A percentile compares a stretch with the other conserved stretches of the same genome.
These are phyloP conservation scores for Actinidia polygama DNA, from an alignment of 179 eudicot genomes.

Conservation along the genomic window DNA sequence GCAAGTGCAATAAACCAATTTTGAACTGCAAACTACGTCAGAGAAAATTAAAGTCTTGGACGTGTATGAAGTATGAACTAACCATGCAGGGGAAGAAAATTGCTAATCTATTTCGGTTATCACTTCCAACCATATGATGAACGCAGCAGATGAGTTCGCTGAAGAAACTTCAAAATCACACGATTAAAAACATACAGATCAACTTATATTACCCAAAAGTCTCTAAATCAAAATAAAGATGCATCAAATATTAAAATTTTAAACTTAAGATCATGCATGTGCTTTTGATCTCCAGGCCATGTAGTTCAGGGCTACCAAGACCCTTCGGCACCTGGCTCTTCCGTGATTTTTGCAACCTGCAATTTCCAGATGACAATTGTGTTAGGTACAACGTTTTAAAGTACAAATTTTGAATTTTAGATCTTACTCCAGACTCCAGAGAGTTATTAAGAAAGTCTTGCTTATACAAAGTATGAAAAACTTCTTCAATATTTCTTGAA, in stretches of 20 bases:
- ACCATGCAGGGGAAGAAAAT: no score
- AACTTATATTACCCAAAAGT: neutral
- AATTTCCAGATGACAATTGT: slow-evolving; percentile 10
- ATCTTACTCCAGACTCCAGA: no score
- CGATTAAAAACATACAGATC: neutral
- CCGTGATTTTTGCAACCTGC: slow-evolving; percentile 75
- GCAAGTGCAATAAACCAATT: no score
- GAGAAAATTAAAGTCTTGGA: no score
- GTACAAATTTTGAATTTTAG: no score
- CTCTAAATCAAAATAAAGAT: slow-evolving; percentile 1
- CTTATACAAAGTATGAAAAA: no score
- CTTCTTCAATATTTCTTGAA: neutral
- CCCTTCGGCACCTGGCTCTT: slow-evolving; percentile 68
- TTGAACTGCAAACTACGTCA: no score
- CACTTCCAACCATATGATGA: no score
- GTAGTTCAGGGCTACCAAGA: slow-evolving; percentile 53
- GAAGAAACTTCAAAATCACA: neutral
- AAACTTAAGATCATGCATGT: neutral
- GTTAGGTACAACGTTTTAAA: neutral
- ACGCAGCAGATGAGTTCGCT: neutral
- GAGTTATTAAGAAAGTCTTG: no score
- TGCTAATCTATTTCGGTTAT: neutral
- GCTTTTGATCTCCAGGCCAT: neutral
- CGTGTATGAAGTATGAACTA: no score
- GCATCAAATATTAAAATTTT: slow-evolving; percentile 8